Evolutionary conservation across 345 rosid species (phyloP), one percentile per base, ranked within the genome.

Genomic region (Lenwebbia sp.): DNA sequence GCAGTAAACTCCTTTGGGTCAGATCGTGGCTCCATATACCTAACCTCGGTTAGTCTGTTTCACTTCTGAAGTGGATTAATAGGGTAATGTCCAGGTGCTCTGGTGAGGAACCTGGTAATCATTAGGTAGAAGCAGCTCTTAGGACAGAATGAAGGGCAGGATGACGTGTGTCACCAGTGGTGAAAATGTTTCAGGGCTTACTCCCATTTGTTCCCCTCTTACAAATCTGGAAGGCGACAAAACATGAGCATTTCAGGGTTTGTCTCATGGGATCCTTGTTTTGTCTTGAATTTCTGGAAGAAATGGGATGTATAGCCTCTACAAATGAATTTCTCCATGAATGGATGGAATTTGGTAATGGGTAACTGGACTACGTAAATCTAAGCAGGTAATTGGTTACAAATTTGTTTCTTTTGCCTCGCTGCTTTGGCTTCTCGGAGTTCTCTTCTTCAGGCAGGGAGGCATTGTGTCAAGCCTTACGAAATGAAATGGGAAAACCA

Each of bases 1-100:
- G 83, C 95, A 91, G 86, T 94, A 88, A 90, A 82, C 37, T 85
- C 53, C 21, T 17, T 15, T 21, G 62, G 52, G 51, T n/a, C 54
- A 22, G 47, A 54, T 84, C 9, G 5, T 37, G 56, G 84, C 2
- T 30, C 70, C 78, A 84, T 44, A 33, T 44, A 17, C 76, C 76
- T 65, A 30, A 65, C 44, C 84, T 49, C 11, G 1, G 55, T 1
- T 54, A 51, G 14, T 54, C 54, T 28, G 25, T 13, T 28, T 54
- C 33, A 26, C 84, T 49, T 19, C 30, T 26, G 84, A 82, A 82
- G 84, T 41, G 84, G 57, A 82, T 54, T 26, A 49, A 54, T 51
- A 28, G 41, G 84, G 55, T 17, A 26, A 82, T 51, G 54, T n/a
- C 40, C 40, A 82, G 55, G 26, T 14, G 55, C 52, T 28, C 37